These are phyloP conservation scores for Candida krabiensis DNA, from an alignment of 805 yeast genomes.

Conservation along the genomic window DNA sequence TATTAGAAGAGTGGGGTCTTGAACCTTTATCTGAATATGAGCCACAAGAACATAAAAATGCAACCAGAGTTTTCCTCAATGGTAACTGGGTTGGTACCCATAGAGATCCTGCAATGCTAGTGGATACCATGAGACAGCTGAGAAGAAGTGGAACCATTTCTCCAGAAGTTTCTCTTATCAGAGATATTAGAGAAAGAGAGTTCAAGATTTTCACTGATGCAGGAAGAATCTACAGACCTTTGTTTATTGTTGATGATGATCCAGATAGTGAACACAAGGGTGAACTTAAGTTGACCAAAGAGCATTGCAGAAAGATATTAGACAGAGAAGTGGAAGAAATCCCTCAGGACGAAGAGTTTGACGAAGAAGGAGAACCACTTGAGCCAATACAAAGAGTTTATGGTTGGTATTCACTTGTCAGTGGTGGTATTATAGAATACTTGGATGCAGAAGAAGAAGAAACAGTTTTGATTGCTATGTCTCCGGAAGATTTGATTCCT, in stretches of 20 bases:
- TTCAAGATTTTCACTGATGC: slow-evolving; percentile 97
- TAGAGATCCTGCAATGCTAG: slow-evolving; percentile 90
- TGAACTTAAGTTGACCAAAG: slow-evolving; percentile 81
- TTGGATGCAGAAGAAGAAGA: slow-evolving; percentile 99
- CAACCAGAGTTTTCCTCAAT: slow-evolving; percentile 92
- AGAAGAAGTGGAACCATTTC: slow-evolving; percentile 95
- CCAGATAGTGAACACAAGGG: slow-evolving; percentile 66
- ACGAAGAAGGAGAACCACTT: slow-evolving; percentile 45
- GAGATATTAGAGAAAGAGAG: slow-evolving; percentile 96
- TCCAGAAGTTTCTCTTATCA: slow-evolving; percentile 93
- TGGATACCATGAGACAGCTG: slow-evolving; percentile 84
- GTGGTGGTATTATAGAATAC: slow-evolving; percentile 89
- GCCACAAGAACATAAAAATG: slow-evolving; percentile 87
- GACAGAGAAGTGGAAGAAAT: slow-evolving; percentile 61
- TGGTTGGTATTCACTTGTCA: slow-evolving; percentile 84
- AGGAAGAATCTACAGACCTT: slow-evolving; percentile 96
- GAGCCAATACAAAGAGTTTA: slow-evolving; percentile 46
- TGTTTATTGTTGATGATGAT: slow-evolving; percentile 90
- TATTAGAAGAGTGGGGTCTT: slow-evolving; percentile 99
- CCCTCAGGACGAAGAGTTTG: slow-evolving; percentile 44
- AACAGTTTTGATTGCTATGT: slow-evolving; percentile 97
- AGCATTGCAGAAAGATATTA: slow-evolving; percentile 71
- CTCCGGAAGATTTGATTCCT: slow-evolving; percentile 91
- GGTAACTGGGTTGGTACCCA: slow-evolving; percentile 99
- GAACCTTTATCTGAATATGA: slow-evolving; percentile 95